Conservation (phyloP, 805 yeast species). For the Cyberlindnera veronae region DNA sequence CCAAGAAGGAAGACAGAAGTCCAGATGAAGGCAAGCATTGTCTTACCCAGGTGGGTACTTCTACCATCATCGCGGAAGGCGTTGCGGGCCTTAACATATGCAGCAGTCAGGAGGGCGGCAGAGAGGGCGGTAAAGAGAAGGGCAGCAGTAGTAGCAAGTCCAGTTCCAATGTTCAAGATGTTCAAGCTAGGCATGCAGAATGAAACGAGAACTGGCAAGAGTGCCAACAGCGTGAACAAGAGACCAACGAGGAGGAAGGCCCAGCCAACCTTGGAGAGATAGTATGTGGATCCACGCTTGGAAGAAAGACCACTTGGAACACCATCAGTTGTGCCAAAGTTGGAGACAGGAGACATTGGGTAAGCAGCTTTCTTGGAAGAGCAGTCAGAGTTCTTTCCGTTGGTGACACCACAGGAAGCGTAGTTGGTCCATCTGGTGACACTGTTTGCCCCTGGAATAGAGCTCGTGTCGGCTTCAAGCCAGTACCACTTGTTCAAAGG, state of each 20-base stretch:
- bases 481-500: conserved; percentile 70
- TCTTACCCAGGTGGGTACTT: conserved; percentile 42
- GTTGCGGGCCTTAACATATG: conserved; percentile 50
- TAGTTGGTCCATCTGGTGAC: conserved; percentile 80
- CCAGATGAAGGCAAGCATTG: conserved; percentile 65
- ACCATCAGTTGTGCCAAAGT: conserved; percentile 52
- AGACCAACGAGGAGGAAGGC: conserved; percentile 59
- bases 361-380: conserved; percentile 62
- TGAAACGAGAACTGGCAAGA: conserved; percentile 34
- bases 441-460: conserved; percentile 36
- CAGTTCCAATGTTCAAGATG: conserved; percentile 19
- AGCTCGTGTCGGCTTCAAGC: conserved; percentile 69
- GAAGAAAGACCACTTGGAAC: conserved; percentile 53
- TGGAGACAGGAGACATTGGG: conserved; percentile 78
- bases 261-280: conserved; percentile 65
- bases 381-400: conserved; percentile 49
- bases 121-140: conserved; percentile 43
- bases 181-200: conserved; percentile 23
- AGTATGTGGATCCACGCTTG: conserved; percentile 53
- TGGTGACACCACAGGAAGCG: conserved; percentile 48
- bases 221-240: conserved; percentile 46
- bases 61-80: conserved; percentile 43
- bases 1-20: conserved; percentile 34
- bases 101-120: conserved; percentile 50
- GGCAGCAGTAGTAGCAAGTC: conserved; percentile 30